Conservation (phyloP, 2,329 filamentous ascomycete species). For the Macrophomina tecta region DNA sequence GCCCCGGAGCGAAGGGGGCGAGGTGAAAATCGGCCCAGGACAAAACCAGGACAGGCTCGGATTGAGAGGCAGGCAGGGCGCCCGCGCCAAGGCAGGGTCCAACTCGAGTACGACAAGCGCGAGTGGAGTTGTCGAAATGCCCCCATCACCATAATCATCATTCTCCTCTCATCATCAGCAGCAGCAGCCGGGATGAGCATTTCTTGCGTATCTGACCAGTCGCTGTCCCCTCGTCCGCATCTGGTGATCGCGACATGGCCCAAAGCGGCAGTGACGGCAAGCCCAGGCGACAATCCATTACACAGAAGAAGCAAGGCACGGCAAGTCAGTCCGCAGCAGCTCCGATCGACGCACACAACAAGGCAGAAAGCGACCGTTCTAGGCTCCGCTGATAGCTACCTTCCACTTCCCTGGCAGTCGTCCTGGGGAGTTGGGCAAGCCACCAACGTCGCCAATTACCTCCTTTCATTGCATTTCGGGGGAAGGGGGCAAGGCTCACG, state of each 20-base stretch:
- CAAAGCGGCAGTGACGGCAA: background rate
- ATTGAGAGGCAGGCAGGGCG: background rate
- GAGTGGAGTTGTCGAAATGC: background rate
- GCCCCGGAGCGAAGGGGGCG: too few species aligned
- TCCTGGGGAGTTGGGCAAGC: background rate
- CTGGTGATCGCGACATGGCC: background rate
- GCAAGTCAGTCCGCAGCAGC: background rate
- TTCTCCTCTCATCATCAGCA: background rate
- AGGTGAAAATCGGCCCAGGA: too few species aligned
- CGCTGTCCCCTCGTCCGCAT: background rate
- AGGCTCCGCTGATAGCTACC: conserved; percentile 5
- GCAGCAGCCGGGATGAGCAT: background rate
- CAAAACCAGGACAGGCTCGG: too few species aligned
- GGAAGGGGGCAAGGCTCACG: background rate
- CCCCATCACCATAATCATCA: too few species aligned
- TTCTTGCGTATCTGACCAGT: background rate
- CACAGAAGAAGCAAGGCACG: background rate
- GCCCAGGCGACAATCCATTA: background rate
- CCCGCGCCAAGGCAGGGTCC: conserved; percentile 3
- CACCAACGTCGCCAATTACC: conserved; percentile 3
- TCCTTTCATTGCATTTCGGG: background rate
- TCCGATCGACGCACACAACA: background rate
- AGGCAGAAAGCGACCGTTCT: conserved; percentile 4
- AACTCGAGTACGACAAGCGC: background rate
- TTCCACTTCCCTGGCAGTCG: background rate